A percentile compares a stretch with the other conserved stretches of the same genome.
These are phyloP conservation scores for Penicillium occitanis DNA, from an alignment of 2,329 filamentous ascomycete genomes.

Conservation along the genomic window DNA sequence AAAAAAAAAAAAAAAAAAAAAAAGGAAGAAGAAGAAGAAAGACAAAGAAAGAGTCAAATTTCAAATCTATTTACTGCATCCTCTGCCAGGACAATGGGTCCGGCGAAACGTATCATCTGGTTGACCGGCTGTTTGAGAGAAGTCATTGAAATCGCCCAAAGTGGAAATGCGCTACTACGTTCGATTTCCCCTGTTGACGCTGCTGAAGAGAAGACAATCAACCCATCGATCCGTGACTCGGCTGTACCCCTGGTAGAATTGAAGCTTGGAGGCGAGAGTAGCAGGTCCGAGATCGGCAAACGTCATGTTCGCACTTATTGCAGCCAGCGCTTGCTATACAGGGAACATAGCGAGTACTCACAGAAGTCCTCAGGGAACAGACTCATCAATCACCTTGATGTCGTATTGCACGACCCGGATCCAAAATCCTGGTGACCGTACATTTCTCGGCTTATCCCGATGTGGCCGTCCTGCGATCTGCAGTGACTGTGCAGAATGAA, in stretches of 20 bases:
- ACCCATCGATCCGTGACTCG: neutral
- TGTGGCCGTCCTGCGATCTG: slow-evolving; percentile 25
- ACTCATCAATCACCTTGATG: neutral
- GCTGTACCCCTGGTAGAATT: slow-evolving; percentile 2
- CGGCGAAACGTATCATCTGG: neutral
- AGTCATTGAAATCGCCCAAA: neutral
- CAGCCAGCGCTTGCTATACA: slow-evolving; percentile 4
- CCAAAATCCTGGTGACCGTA: neutral
- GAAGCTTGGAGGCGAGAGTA: slow-evolving; percentile 1
- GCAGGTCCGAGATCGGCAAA: neutral
- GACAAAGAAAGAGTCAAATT: neutral
- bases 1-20: too few relatives aligned
- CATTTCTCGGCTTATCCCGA: neutral
- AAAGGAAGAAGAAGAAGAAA: too few relatives aligned
- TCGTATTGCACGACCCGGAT: neutral
- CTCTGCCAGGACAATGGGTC: neutral
- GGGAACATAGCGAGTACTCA: neutral
- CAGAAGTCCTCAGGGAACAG: neutral
- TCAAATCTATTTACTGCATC: neutral
- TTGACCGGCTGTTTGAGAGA: neutral
- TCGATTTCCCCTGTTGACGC: neutral
- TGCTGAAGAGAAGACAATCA: neutral
- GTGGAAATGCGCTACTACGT: neutral
- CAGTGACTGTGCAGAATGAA: slow-evolving; percentile 28
- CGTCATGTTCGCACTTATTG: slow-evolving; percentile 3